Evolutionary conservation across 176 grass and related monocot species (phyloP).

Genomic region (Oryza meridionalis): DNA sequence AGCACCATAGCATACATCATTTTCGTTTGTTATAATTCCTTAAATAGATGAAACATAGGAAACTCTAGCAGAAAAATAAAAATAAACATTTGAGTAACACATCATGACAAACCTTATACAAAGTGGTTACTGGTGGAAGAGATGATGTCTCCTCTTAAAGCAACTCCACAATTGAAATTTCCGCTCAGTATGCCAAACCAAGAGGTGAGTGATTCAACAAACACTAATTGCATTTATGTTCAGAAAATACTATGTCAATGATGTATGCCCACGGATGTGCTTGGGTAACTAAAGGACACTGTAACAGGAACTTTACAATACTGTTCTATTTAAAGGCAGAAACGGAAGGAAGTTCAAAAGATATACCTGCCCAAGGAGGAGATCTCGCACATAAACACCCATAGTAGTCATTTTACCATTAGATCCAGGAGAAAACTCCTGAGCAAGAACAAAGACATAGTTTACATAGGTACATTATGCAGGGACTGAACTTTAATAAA

Average conservation of each 20-base stretch:
- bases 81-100: constrained; percentile 64
- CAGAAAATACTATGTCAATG: constrained; percentile 57
- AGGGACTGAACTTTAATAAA: constrained; percentile 2
- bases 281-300: constrained; percentile 36
- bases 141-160: constrained; percentile 96
- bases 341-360: constrained; percentile 31
- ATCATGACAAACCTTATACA: constrained; percentile 98
- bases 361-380: constrained; percentile 94
- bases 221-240: constrained; percentile 61
- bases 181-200: constrained; percentile 61
- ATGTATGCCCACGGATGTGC: constrained; percentile 22
- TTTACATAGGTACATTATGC: constrained; percentile 12
- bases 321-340: constrained; percentile 4
- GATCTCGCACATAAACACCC: constrained; percentile 97
- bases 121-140: constrained; percentile 70
- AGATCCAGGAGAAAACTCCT: constrained; percentile 95
- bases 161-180: constrained; percentile 85
- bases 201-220: constrained; percentile 64
- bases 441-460: constrained; percentile 26
- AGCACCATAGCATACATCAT: background rate
- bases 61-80: constrained; percentile 31
- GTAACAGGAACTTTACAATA: constrained; percentile 23
- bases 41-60: constrained; percentile 40
- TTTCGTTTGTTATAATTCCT: constrained; percentile 30
- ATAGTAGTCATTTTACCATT: constrained; percentile 86